Percentiles rank a stretch among this genome's conserved stretches.
Evolutionary conservation across 2,329 filamentous ascomycete species (phyloP).

Genomic region (Graphiopsis chlorocephala): DNA sequence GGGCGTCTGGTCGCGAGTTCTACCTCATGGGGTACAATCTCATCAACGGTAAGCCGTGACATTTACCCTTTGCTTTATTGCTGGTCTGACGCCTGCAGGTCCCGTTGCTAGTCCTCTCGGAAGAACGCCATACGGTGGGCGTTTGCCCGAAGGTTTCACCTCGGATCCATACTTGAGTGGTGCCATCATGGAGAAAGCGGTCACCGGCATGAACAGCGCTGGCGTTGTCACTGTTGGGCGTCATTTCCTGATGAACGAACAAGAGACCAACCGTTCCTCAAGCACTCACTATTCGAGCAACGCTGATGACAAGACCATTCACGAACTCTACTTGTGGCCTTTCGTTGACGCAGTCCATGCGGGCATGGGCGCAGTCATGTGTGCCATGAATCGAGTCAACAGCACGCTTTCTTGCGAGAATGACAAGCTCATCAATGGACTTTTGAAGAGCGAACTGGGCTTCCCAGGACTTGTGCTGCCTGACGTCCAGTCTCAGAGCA

Average conservation of each 20-base stretch:
- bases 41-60: constrained; percentile 19
- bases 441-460: constrained; percentile 78
- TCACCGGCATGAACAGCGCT: constrained; percentile 51
- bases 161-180: constrained; percentile 62
- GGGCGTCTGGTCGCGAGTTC: constrained; percentile 23
- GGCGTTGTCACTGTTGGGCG: constrained; percentile 44
- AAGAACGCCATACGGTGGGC: constrained; percentile 26
- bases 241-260: constrained; percentile 53
- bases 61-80: neutral
- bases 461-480: constrained; percentile 83
- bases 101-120: constrained; percentile 25
- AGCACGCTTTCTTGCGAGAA: constrained; percentile 64
- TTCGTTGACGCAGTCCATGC: constrained; percentile 59
- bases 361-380: constrained; percentile 67
- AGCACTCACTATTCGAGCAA: constrained; percentile 29
- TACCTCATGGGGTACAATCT: constrained; percentile 25
- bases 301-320: constrained; percentile 26
- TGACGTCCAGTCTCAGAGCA: constrained; percentile 66
- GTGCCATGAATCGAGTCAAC: constrained; percentile 71
- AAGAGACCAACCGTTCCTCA: constrained; percentile 30
- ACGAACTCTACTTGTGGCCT: constrained; percentile 26
- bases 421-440: constrained; percentile 72
- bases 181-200: constrained; percentile 48
- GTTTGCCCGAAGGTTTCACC: constrained; percentile 60
- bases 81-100: neutral